phyloP scores from a whole-genome alignment of 305 asterid species.

The Plantago lanceolata region DNA sequence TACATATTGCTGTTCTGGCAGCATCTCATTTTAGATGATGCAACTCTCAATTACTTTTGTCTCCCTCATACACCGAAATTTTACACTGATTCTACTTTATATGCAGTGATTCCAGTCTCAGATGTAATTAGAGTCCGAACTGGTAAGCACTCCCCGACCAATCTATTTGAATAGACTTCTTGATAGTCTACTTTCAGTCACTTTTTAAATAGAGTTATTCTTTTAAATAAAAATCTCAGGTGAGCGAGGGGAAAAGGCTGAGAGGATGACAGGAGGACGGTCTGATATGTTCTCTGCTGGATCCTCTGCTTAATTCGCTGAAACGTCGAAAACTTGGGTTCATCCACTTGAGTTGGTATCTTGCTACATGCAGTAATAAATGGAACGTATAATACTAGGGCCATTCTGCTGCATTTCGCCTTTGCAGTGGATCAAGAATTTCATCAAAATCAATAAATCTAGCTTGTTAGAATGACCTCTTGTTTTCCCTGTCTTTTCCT shows the following conservation, averaged over 20 bases:
- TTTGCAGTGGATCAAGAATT: too few species aligned
- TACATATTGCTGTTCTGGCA: too few species aligned
- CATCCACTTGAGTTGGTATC: conserved; percentile 1
- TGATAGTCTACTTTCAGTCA: neutral
- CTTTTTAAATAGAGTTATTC: conserved; percentile 11
- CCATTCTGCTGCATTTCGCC: too few species aligned
- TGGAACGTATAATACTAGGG: too few species aligned
- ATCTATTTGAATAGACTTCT: too few species aligned
- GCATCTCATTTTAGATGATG: neutral
- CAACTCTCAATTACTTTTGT: neutral
- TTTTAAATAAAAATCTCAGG: conserved; percentile 36
- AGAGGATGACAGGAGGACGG: conserved; percentile 82
- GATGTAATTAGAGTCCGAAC: conserved; percentile 85
- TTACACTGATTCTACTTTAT: conserved; percentile 17
- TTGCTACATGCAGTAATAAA: too few species aligned
- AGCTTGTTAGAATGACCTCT: too few species aligned
- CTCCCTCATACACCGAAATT: neutral
- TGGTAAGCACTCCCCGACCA: conserved; percentile 35
- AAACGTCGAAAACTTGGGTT: neutral
- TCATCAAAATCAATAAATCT: too few species aligned
- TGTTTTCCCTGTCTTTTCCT: too few species aligned
- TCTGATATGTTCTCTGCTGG: conserved; percentile 50
- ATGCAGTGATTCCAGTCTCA: conserved; percentile 77
- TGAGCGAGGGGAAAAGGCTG: conserved; percentile 76
- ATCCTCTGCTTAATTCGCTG: conserved; percentile 20